A percentile compares a stretch with the other conserved stretches of the same genome.
Conservation (phyloP, 2,329 filamentous ascomycete species). For the Fusarium temperatum region DNA sequence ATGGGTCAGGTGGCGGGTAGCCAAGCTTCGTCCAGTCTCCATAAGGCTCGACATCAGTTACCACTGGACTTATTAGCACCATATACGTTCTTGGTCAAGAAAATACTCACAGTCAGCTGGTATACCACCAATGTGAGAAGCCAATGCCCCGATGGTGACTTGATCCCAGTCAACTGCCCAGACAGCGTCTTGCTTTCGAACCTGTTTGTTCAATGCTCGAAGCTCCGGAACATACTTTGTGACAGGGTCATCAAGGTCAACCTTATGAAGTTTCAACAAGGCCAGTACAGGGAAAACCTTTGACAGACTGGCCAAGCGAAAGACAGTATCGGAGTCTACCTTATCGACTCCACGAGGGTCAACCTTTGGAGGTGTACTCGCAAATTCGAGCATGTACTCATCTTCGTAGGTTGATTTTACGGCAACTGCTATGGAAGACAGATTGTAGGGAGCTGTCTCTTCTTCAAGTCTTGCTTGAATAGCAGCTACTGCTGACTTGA, state of each 20-base stretch:
- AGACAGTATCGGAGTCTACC: slow-evolving; percentile 10
- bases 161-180: slow-evolving; percentile 20
- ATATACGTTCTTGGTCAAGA: rapidly evolving
- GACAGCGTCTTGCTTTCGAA: slow-evolving; percentile 1
- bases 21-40: slow-evolving; percentile 21
- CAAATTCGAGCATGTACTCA: slow-evolving; percentile 13
- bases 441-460: neutral
- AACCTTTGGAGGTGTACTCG: neutral
- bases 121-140: slow-evolving; percentile 2
- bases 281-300: slow-evolving; percentile 13
- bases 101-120: neutral
- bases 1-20: neutral
- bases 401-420: slow-evolving; percentile 13
- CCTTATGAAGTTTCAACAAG: neutral
- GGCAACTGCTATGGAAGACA: neutral
- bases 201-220: neutral
- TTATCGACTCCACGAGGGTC: slow-evolving; percentile 6
- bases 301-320: slow-evolving; percentile 16
- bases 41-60: slow-evolving; percentile 7
- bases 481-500: neutral
- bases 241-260: slow-evolving; percentile 1
- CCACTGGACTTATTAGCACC: neutral
- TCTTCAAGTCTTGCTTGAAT: neutral
- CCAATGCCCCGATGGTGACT: slow-evolving; percentile 4
- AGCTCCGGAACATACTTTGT: slow-evolving; percentile 22